Percentiles rank a stretch among this genome's conserved stretches.
Evolutionary conservation across 2,329 filamentous ascomycete species (phyloP).

Genomic region (Ophiostoma angusticollis): DNA sequence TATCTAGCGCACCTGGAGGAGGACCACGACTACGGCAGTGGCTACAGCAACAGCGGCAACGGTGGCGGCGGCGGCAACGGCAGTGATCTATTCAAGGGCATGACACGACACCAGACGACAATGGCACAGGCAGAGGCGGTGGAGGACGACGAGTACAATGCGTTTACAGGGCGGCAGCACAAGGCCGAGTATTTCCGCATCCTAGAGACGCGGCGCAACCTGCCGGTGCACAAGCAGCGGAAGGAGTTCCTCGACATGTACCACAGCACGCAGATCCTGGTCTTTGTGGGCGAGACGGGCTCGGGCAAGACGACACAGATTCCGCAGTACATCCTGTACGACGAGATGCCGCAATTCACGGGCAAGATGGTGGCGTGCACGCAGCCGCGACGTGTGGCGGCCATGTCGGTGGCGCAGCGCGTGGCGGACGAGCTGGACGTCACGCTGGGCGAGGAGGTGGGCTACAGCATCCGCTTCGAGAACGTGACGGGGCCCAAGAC

Average conservation of each 20-base stretch:
- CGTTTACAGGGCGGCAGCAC: conserved; percentile 68
- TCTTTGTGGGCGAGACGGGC: conserved; percentile 98
- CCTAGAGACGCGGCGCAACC: conserved; percentile 64
- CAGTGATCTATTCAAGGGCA: conserved; percentile 43
- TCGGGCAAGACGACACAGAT: conserved; percentile 99
- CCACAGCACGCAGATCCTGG: conserved; percentile 87
- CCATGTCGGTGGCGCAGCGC: conserved; percentile 97
- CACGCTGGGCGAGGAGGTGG: conserved; percentile 81
- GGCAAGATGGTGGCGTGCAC: conserved; percentile 93
- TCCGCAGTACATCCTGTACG: conserved; percentile 93
- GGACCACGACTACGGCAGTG: conserved; percentile 25
- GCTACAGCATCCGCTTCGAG: conserved; percentile 98
- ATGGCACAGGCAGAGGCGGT: conserved; percentile 57
- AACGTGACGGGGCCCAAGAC: conserved; percentile 83
- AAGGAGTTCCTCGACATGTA: conserved; percentile 90
- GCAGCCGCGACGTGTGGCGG: conserved; percentile 91
- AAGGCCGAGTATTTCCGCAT: conserved; percentile 84
- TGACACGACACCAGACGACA: conserved; percentile 72
- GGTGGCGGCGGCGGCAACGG: conserved; percentile 16
- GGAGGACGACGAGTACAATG: conserved; percentile 72
- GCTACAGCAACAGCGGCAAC: conserved; percentile 4
- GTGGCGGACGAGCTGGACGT: conserved; percentile 96
- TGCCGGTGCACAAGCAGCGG: conserved; percentile 88
- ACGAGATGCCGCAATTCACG: conserved; percentile 78
- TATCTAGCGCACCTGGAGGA: conserved; percentile 79